Evolutionary conservation across 176 grass and related monocot species (phyloP).

Genomic region (Thalia dealbata): DNA sequence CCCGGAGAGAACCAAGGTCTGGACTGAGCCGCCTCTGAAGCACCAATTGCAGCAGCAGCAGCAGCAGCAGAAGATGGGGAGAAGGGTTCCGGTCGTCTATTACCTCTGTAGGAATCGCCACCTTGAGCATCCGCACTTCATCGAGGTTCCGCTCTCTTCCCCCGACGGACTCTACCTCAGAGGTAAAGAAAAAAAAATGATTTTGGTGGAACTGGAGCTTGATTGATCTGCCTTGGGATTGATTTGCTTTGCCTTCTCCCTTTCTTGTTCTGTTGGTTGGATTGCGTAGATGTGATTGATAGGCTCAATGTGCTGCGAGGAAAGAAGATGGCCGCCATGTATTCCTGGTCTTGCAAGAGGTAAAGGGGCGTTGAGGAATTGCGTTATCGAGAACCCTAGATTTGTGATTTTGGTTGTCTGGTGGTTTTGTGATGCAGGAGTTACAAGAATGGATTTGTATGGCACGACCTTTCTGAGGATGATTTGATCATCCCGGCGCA

Average conservation of each 20-base stretch:
- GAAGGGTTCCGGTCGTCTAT: slow-evolving; percentile 81
- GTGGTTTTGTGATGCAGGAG: slow-evolving; percentile 10
- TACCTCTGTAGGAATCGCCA: slow-evolving; percentile 80
- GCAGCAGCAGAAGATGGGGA: slow-evolving; percentile 6
- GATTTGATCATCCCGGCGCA: slow-evolving; percentile 19
- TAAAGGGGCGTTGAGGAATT: slow-evolving; percentile 8
- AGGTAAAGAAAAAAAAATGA: slow-evolving; percentile 33
- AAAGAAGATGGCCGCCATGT: slow-evolving; percentile 75
- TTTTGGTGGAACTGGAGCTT: not conserved
- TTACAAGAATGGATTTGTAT: slow-evolving; percentile 27
- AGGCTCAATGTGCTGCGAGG: slow-evolving; percentile 80
- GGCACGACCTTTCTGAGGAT: slow-evolving; percentile 26
- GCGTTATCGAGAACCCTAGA: not conserved
- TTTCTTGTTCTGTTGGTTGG: not conserved
- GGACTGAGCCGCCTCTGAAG: slow-evolving; percentile 73
- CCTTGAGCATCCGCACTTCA: slow-evolving; percentile 98
- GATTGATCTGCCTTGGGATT: not conserved
- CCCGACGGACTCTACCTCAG: slow-evolving; percentile 75
- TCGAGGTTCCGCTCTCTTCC: slow-evolving; percentile 76
- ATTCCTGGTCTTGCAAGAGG: slow-evolving; percentile 99
- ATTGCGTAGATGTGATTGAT: slow-evolving; percentile 65
- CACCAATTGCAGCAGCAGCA: slow-evolving; percentile 35
- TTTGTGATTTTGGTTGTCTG: not conserved
- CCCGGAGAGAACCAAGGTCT: slow-evolving; percentile 65
- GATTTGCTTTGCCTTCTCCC: not conserved